These are phyloP conservation scores for Lobulomyces angularis DNA, from an alignment of 192 early-diverging fungal genomes.

Conservation along the genomic window DNA sequence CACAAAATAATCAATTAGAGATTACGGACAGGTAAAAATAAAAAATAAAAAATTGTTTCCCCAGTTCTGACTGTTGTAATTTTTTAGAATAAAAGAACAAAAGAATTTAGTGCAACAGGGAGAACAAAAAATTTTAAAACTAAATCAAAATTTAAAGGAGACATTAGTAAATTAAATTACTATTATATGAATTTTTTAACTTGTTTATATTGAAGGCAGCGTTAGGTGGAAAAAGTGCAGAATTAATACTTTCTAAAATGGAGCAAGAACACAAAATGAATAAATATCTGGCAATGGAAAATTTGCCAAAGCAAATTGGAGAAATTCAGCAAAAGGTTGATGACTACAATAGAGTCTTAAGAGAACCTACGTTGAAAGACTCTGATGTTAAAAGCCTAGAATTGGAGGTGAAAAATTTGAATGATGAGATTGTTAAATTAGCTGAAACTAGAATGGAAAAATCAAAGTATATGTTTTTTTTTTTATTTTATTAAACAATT, in stretches of 20 bases:
- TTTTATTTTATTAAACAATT: not conserved
- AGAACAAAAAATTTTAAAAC: conserved; percentile 24
- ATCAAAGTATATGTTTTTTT: conserved; percentile 18
- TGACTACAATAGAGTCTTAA: conserved; percentile 32
- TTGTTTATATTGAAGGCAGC: conserved; percentile 13
- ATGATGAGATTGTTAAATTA: conserved; percentile 29
- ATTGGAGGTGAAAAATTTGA: conserved; percentile 32
- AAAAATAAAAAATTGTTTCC: too few relatives aligned
- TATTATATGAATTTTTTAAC: not conserved
- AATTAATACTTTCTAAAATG: conserved; percentile 32
- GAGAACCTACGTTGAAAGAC: conserved; percentile 24
- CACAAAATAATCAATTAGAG: conserved; percentile 30
- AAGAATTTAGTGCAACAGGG: conserved; percentile 16
- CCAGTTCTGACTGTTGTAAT: not conserved
- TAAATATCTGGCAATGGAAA: conserved; percentile 38
- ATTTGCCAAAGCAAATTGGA: conserved; percentile 35
- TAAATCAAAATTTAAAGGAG: conserved; percentile 28
- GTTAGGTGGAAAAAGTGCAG: conserved; percentile 21
- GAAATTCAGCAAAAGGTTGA: conserved; percentile 26
- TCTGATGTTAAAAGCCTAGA: conserved; percentile 32
- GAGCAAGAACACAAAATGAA: conserved; percentile 50
- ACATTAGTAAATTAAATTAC: too few relatives aligned
- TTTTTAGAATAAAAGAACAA: conserved; percentile 36
- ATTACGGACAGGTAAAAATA: conserved; percentile 26
- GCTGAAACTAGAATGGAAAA: conserved; percentile 36